These are phyloP conservation scores for Elaphomyces granulatus DNA, from an alignment of 495 filamentous ascomycete species.

Conservation along the genomic window DNA sequence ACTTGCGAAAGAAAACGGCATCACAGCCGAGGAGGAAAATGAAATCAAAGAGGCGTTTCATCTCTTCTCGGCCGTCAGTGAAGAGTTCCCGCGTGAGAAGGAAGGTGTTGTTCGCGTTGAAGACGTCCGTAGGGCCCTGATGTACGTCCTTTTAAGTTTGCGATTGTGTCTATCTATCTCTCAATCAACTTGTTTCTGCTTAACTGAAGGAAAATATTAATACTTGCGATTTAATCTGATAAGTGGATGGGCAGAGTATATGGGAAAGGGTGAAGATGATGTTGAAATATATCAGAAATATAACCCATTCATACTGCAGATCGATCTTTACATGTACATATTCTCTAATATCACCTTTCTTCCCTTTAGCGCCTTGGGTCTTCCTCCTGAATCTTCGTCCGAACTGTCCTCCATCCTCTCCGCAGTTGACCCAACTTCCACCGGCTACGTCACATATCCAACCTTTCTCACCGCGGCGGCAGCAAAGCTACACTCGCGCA, in stretches of 20 bases:
- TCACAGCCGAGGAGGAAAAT: conserved; percentile 66
- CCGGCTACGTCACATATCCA: conserved; percentile 59
- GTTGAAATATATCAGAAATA: too few relatives aligned
- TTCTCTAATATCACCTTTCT: conserved; percentile 3
- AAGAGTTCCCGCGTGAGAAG: conserved; percentile 50
- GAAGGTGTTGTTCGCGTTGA: conserved; percentile 58
- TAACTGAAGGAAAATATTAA: too few relatives aligned
- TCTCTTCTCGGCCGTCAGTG: conserved; percentile 48
- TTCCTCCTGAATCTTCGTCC: conserved; percentile 43
- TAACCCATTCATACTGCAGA: too few relatives aligned
- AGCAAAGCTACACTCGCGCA: conserved; percentile 50
- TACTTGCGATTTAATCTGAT: too few relatives aligned
- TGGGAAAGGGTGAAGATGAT: too few relatives aligned
- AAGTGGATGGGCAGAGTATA: too few relatives aligned
- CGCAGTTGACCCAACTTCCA: conserved; percentile 65
- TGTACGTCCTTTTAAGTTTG: too few relatives aligned
- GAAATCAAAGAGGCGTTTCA: conserved; percentile 84
- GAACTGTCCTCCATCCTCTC: conserved; percentile 63
- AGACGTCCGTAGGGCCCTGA: conserved; percentile 70
- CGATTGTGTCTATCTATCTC: neutral
- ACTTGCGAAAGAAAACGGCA: conserved; percentile 75
- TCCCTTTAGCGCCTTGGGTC: conserved; percentile 50
- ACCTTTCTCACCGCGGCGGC: conserved; percentile 76
- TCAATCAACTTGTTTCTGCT: neutral
- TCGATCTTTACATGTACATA: too few relatives aligned